Conservation (phyloP, 1,284 basidiomycete species). For the Malassezia dermatis region DNA sequence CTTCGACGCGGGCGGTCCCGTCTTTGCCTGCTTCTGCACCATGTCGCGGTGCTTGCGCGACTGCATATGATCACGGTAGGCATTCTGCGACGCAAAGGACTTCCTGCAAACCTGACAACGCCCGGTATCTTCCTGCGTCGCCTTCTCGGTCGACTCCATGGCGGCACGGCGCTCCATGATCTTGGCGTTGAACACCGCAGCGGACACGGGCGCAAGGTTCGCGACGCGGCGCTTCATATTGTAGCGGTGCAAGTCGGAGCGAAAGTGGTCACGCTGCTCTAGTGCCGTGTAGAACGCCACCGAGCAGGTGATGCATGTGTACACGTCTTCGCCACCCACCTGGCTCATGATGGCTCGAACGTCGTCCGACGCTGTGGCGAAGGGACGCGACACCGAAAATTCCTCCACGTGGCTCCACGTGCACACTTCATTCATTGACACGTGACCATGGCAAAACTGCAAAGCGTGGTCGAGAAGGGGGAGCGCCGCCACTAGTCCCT, state of each 20-base stretch:
- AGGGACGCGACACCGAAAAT: neutral
- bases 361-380: neutral
- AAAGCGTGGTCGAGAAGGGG: constrained; percentile 1
- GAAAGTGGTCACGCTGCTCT: constrained; percentile 82
- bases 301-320: constrained; percentile 80
- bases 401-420: neutral
- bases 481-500: constrained; percentile 1
- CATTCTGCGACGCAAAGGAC: constrained; percentile 76
- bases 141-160: constrained; percentile 4
- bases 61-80: constrained; percentile 72
- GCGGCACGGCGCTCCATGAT: constrained; percentile 53
- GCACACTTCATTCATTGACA: neutral
- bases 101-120: constrained; percentile 56
- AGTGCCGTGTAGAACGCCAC: constrained; percentile 76
- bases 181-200: constrained; percentile 74
- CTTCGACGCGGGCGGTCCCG: neutral
- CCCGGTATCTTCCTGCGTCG: constrained; percentile 3
- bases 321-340: constrained; percentile 19
- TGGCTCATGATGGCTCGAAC: constrained; percentile 4
- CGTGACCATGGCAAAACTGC: constrained; percentile 16
- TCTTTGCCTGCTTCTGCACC: constrained; percentile 53
- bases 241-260: constrained; percentile 89
- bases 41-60: constrained; percentile 85
- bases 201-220: constrained; percentile 72
- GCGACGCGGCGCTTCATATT: constrained; percentile 97